A percentile compares a stretch with the other conserved stretches of the same genome.
These are phyloP conservation scores for Pyrenochaeta sp. DNA, from an alignment of 2,329 filamentous ascomycete species.

Conservation along the genomic window DNA sequence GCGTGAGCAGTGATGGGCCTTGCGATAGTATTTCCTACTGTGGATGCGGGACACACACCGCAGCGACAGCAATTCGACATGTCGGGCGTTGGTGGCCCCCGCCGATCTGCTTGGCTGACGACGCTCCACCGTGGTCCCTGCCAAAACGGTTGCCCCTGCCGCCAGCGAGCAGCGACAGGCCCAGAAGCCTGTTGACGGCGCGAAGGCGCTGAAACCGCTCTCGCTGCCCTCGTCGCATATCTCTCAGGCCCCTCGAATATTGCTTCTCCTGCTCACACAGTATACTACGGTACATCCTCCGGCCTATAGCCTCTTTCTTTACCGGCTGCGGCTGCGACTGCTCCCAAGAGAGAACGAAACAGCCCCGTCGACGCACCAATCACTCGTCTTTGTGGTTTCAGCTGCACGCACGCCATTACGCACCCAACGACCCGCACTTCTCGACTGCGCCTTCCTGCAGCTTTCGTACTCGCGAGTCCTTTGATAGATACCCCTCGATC, in stretches of 20 bases:
- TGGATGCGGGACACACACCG: too few relatives aligned
- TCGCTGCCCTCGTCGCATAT: background rate
- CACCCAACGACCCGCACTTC: slow-evolving; percentile 7
- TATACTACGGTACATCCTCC: too few relatives aligned
- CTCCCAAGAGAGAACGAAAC: slow-evolving; percentile 8
- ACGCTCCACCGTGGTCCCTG: slow-evolving; percentile 1
- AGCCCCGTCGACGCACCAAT: slow-evolving; percentile 15
- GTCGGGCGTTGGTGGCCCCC: slow-evolving; percentile 2
- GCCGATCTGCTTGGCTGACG: slow-evolving; percentile 3
- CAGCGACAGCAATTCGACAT: background rate
- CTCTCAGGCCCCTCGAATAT: too few relatives aligned
- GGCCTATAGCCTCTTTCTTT: slow-evolving; percentile 4
- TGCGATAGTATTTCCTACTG: too few relatives aligned
- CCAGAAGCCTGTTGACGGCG: slow-evolving; percentile 1
- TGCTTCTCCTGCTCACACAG: too few relatives aligned
- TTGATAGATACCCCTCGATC: too few relatives aligned
- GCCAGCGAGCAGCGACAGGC: background rate
- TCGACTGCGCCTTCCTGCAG: slow-evolving; percentile 17
- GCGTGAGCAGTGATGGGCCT: slow-evolving; percentile 2
- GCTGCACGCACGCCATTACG: slow-evolving; percentile 19
- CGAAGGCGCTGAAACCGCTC: background rate
- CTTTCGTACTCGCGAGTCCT: too few relatives aligned
- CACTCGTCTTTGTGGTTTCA: slow-evolving; percentile 18
- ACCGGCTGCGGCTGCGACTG: slow-evolving; percentile 1
- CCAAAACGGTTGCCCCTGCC: slow-evolving; percentile 1